Evolutionary conservation across 257 asterid species (phyloP), one percentile per base, ranked within the genome.

Genomic region (Scutellaria galericulata): DNA sequence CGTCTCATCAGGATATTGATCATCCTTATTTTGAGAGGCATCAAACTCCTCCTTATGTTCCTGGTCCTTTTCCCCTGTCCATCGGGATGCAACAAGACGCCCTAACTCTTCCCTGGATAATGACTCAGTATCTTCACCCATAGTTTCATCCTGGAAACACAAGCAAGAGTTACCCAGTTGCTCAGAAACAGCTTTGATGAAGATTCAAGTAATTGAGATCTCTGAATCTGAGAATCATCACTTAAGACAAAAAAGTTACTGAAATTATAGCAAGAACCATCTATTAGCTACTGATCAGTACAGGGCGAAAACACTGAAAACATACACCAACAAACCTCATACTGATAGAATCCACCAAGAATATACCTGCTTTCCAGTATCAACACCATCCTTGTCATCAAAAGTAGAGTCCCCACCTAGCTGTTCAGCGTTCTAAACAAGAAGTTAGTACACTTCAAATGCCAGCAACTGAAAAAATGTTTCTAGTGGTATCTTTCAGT

Each of bases 41-140:
- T 71, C 87, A 60, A 50, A 52, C 64, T 75, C 88, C 75, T 90
- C 86, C 67, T 76, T 83, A 62, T 78, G 79, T 57, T 89, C 82
- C 69, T 83, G 86, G 7, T 80, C 57, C 83, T 80, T 91, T 76
- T 84, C 93, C 69, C 97, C 91, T 3, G 96, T 89, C 99, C 99
- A 94, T 67, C 99, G 89, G 52, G 98, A 92, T 45, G 97, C 99
- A 48, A 94, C 85, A 65, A 70, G 92, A 51, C 98, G 97, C 44
- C 99, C 99, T 61, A 94, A 79, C 82, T 94, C 99, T 82, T 94
- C 99, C 80, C 79, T 87, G 56, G 99, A 91, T 78, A 92, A 83
- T 72, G 98, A 85, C 48, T 85, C 93, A 7, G 74, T 64, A 75
- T 78, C 82, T 74, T 77, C 89, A 76, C 74, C 77, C 44, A 60